Percentiles rank a stretch among this genome's conserved stretches.
Evolutionary conservation across 208 protist genomes (phyloP).

Genomic region (Trypanosoma scelopori): DNA sequence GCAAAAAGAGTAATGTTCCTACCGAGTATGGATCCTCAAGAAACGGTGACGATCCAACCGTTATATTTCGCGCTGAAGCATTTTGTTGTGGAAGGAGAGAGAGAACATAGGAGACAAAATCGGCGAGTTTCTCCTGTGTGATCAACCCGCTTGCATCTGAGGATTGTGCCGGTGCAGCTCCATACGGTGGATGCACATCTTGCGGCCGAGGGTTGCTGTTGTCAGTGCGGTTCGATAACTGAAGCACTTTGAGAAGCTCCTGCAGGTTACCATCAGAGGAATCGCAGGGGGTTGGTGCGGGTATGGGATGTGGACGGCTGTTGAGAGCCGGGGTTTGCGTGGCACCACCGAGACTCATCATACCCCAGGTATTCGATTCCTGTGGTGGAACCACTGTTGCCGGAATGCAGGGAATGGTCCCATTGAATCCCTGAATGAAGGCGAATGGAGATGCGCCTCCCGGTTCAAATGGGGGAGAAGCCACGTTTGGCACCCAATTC

Average conservation of each 20-base stretch:
- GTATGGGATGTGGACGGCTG: background rate
- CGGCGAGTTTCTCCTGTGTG: slow-evolving; percentile 14
- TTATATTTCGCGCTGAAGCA: slow-evolving; percentile 3
- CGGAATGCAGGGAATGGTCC: background rate
- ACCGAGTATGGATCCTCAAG: slow-evolving; percentile 15
- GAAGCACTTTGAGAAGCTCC: slow-evolving; percentile 9
- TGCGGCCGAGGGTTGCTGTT: background rate
- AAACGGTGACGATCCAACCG: slow-evolving; percentile 14
- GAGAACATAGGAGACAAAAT: slow-evolving; percentile 13
- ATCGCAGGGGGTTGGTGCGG: background rate
- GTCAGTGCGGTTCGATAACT: background rate
- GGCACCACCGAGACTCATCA: background rate
- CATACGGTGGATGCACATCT: background rate
- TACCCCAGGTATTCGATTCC: background rate
- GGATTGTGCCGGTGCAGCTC: background rate
- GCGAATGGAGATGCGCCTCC: background rate
- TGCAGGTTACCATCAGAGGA: background rate
- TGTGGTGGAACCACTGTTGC: background rate
- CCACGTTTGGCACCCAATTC: background rate
- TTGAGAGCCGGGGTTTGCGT: background rate
- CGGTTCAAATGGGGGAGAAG: slow-evolving; percentile 4
- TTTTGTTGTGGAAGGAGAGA: slow-evolving; percentile 11
- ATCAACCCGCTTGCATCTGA: background rate
- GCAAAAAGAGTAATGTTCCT: slow-evolving; percentile 31
- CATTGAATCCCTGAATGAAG: background rate